These are phyloP conservation scores for Amylostereum chailletii DNA, from an alignment of 1,284 basidiomycete genomes.

Conservation along the genomic window DNA sequence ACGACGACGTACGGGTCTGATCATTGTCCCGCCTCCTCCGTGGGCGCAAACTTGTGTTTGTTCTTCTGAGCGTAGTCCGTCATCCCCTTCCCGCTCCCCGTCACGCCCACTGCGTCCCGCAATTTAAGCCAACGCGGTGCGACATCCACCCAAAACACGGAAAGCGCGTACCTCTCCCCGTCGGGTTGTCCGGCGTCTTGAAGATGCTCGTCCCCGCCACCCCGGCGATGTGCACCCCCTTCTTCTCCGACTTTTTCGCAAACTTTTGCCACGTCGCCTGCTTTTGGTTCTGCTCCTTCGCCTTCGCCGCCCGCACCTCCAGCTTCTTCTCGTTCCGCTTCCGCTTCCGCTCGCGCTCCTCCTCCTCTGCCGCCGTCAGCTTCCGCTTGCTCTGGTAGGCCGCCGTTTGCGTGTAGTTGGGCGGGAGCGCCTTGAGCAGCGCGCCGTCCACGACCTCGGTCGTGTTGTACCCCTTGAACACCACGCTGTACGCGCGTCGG, in stretches of 20 bases:
- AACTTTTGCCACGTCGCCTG: slow-evolving; percentile 97
- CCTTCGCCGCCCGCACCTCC: slow-evolving; percentile 78
- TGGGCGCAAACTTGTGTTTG: slow-evolving; percentile 72
- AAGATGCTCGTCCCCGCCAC: slow-evolving; percentile 90
- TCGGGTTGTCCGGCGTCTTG: slow-evolving; percentile 91
- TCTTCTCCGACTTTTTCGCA: slow-evolving; percentile 93
- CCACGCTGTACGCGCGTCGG: slow-evolving; percentile 84
- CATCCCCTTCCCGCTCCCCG: slow-evolving; percentile 90
- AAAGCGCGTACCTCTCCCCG: slow-evolving; percentile 64
- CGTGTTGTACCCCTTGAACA: slow-evolving; percentile 92
- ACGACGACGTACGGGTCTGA: no score
- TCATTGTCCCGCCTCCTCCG: no score
- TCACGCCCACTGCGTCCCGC: slow-evolving; percentile 73
- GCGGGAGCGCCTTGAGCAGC: slow-evolving; percentile 65
- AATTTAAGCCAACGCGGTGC: slow-evolving; percentile 12
- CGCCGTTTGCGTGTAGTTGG: slow-evolving; percentile 35
- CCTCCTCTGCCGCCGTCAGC: slow-evolving; percentile 73
- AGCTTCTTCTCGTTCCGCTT: slow-evolving; percentile 96
- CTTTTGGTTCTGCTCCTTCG: slow-evolving; percentile 84
- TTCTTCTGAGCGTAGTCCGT: slow-evolving; percentile 66
- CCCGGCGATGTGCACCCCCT: slow-evolving; percentile 85
- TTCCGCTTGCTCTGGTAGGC: slow-evolving; percentile 61
- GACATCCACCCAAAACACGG: slow-evolving; percentile 10
- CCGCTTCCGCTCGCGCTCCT: slow-evolving; percentile 88
- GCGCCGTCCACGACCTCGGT: slow-evolving; percentile 81